Base-by-base conservation (phyloP, 768 basidiomycete genomes). In the Panaeolus cyanescens region DNA sequence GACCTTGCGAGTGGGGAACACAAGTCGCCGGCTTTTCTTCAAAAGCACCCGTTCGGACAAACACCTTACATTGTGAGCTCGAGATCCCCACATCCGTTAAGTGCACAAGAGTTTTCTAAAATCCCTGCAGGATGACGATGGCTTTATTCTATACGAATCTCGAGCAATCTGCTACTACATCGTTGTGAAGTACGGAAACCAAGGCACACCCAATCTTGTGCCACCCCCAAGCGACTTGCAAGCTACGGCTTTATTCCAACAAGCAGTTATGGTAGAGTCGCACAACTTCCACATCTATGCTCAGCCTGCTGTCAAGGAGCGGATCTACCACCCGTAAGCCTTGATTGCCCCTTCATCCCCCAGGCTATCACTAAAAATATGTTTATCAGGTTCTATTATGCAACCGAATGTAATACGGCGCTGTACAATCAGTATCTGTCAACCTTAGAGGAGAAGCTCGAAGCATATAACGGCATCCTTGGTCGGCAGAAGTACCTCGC, bases 91-190 rank as follows among this genome's bases (percentile, higher is more conserved):
- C 25, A 50, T 12, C n/a, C 36, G n/a, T 5, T 25, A 50, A 17
- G 6, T 30, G 39, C 20, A 9, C 12, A n/a, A 13, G 20, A 32
- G 28, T 37, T 32, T n/a, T n/a, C 12, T 55, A 40, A 20, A 20
- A n/a, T n/a, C n/a, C 15, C 58, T 34, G 4, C 53, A 82, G 80
- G 72, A 83, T 56, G 84, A 87, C 13, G 82, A 83, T 32, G 85
- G 84, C 3, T 81, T 88, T 68, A 71, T 78, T 55, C 66, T 89
- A 15, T 86, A 77, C 71, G 86, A 86, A 62, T 79, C 78, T 39
- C 78, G 84, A 20, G 85, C 85, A 0, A 85, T 88, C 56, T 68
- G 68, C 20, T 80, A 81, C 31, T 89, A 87, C 70, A 64, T 87
- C 62, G 78, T 74, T 28, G 68, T 68, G 54, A 86, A 84, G 66